Percentiles rank a stretch among this genome's conserved stretches.
Evolutionary conservation across 2,329 filamentous ascomycete genomes (phyloP).

Genomic region (Paraphaeosphaeria sporulosa): DNA sequence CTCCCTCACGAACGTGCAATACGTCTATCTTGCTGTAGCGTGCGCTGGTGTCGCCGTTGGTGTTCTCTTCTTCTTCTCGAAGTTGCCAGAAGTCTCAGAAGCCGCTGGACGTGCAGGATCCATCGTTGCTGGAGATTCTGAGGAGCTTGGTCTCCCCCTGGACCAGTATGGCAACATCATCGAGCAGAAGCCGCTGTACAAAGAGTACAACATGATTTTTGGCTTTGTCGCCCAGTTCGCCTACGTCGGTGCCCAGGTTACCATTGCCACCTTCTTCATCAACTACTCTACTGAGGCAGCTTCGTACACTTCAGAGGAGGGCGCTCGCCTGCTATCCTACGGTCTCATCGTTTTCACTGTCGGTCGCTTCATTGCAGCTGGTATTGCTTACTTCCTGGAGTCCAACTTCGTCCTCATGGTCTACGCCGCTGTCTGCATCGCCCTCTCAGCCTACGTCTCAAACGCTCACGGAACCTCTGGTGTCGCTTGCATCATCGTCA

Average conservation of each 20-base stretch:
- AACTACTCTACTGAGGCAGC: slow-evolving; percentile 24
- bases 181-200: slow-evolving; percentile 19
- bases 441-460: slow-evolving; percentile 23
- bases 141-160: slow-evolving; percentile 1
- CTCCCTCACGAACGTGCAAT: slow-evolving; percentile 58
- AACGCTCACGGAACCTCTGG: slow-evolving; percentile 18
- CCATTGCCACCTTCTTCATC: slow-evolving; percentile 55
- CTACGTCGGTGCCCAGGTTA: slow-evolving; percentile 66
- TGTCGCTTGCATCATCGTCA: slow-evolving; percentile 22
- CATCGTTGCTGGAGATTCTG: slow-evolving; percentile 4
- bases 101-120: slow-evolving; percentile 36
- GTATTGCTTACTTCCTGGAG: slow-evolving; percentile 43
- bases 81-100: slow-evolving; percentile 65
- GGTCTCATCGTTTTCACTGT: slow-evolving; percentile 18
- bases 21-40: slow-evolving; percentile 66
- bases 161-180: slow-evolving; percentile 12
- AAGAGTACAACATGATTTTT: slow-evolving; percentile 48
- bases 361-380: slow-evolving; percentile 28
- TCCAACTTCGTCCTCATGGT: slow-evolving; percentile 51
- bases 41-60: slow-evolving; percentile 63
- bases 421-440: slow-evolving; percentile 24
- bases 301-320: neutral
- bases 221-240: slow-evolving; percentile 62
- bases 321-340: slow-evolving; percentile 15
- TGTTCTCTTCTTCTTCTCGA: slow-evolving; percentile 64